Evolutionary conservation across 768 basidiomycete species (phyloP), one percentile per base, ranked within the genome.

Genomic region (Pholiota molesta): DNA sequence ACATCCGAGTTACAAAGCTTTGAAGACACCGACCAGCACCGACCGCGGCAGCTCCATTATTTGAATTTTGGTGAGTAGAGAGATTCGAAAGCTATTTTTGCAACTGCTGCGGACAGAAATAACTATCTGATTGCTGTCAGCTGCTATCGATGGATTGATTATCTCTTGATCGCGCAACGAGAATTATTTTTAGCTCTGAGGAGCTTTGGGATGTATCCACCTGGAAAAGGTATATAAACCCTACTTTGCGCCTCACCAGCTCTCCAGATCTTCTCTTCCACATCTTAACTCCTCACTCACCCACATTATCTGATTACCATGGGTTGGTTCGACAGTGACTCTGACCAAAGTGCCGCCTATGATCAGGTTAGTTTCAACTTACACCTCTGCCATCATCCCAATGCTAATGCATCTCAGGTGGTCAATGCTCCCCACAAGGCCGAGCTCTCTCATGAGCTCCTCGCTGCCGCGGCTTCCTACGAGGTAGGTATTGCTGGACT

Each of bases 381-480:
- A 37, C n/a, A 8, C 19, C 0, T 52, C 40, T 23, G 8, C 29
- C 21, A 1, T 31, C n/a, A 26, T 21, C 23, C 35, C 39, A 54
- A 51, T 66, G 19, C 60, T 26, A 17, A 45, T 57, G 55, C 11
- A 9, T 49, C 44, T 45, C 14, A 88, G 86, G 80, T 82, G 51
- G 37, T 58, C 17, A 81, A 79, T 53, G 78, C 79, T 14, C 80
- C 78, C 10, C 88, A 89, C 77, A 75, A 87, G 75, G 83, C 88
- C 1, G 59, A 73, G 59, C 73, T 89, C 57, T 83, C 86, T 9
- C 89, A 91, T 71, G 85, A 91, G 74, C 71, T 90, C 45, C 80
- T 91, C 63, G 86, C 86, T 52, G 88, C 75, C 44, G 90, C 90
- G 49, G 89, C 88, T 6, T 73, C 86, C 29, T 91, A 80, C 73